phyloP scores from a whole-genome alignment of 306 rosid genomes.

The Coriaria nepalensis region DNA sequence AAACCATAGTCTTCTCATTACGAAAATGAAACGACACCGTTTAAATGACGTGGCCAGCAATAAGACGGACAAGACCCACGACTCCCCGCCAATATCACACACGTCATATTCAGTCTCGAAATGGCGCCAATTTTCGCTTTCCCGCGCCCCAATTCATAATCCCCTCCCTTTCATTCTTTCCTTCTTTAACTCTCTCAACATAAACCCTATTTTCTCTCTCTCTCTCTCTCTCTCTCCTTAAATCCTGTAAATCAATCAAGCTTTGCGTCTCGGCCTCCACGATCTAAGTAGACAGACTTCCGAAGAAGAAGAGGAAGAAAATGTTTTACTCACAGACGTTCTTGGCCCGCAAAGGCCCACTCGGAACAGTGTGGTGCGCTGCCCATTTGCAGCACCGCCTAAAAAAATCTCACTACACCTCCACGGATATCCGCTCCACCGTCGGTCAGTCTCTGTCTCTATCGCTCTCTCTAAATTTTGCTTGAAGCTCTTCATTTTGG shows the following conservation, averaged over 20 bases:
- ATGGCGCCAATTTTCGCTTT: background rate
- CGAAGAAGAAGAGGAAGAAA: background rate
- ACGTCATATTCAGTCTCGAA: background rate
- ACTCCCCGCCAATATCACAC: no score
- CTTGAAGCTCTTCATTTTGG: background rate
- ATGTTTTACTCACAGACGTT: slow-evolving; percentile 85
- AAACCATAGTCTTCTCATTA: no score
- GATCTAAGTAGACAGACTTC: background rate
- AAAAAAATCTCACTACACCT: slow-evolving; percentile 59
- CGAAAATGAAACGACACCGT: no score
- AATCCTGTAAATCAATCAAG: slow-evolving; percentile 1
- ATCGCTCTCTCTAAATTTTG: background rate
- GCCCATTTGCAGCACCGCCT: slow-evolving; percentile 86
- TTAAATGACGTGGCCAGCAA: no score
- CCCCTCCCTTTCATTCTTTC: no score
- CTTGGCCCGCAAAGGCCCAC: slow-evolving; percentile 76
- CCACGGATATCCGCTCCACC: slow-evolving; percentile 54
- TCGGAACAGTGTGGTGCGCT: slow-evolving; percentile 85
- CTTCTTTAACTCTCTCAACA: background rate
- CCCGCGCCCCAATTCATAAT: no score
- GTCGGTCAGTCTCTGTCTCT: slow-evolving; percentile 32
- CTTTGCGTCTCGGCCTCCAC: background rate
- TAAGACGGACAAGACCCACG: no score
- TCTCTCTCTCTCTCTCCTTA: background rate
- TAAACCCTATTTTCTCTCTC: background rate